phyloP scores from a whole-genome alignment of 2,329 filamentous ascomycete genomes.

The Gliomastix tumulicola region DNA sequence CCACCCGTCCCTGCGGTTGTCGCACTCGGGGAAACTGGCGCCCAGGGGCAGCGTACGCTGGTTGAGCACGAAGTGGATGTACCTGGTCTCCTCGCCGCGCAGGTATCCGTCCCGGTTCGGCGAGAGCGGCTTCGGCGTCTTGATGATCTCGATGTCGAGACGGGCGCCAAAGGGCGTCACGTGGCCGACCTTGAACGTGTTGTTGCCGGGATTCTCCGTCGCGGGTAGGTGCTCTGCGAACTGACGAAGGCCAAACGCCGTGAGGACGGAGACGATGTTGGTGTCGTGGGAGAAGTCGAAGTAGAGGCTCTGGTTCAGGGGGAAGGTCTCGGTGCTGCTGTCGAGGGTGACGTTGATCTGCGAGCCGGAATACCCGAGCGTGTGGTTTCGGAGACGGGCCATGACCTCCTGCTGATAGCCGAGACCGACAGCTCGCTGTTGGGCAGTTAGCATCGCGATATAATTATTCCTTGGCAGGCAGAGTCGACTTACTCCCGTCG shows the following conservation, averaged over 20 bases:
- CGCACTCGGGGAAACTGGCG: slow-evolving; percentile 58
- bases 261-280: slow-evolving; percentile 62
- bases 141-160: slow-evolving; percentile 68
- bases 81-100: slow-evolving; percentile 50
- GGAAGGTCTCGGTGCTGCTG: slow-evolving; percentile 61
- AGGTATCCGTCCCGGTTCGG: slow-evolving; percentile 47
- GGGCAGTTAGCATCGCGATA: background rate
- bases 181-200: slow-evolving; percentile 60
- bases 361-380: slow-evolving; percentile 47
- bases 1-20: slow-evolving; percentile 64
- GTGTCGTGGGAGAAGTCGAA: slow-evolving; percentile 76
- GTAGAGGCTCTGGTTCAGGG: slow-evolving; percentile 65
- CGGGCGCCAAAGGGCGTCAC: slow-evolving; percentile 66
- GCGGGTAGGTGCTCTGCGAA: slow-evolving; percentile 55
- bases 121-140: slow-evolving; percentile 55
- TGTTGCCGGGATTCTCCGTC: slow-evolving; percentile 44
- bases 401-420: slow-evolving; percentile 68
- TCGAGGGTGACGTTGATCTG: slow-evolving; percentile 66
- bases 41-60: slow-evolving; percentile 67
- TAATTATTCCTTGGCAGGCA: background rate
- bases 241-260: slow-evolving; percentile 66
- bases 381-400: slow-evolving; percentile 63
- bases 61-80: slow-evolving; percentile 69
- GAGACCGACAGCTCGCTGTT: slow-evolving; percentile 60
- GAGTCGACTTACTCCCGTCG: slow-evolving; percentile 43